A percentile compares a stretch with the other conserved stretches of the same genome.
phyloP scores from a whole-genome alignment of 2,329 filamentous ascomycete genomes.

The Diaporthe batatas region DNA sequence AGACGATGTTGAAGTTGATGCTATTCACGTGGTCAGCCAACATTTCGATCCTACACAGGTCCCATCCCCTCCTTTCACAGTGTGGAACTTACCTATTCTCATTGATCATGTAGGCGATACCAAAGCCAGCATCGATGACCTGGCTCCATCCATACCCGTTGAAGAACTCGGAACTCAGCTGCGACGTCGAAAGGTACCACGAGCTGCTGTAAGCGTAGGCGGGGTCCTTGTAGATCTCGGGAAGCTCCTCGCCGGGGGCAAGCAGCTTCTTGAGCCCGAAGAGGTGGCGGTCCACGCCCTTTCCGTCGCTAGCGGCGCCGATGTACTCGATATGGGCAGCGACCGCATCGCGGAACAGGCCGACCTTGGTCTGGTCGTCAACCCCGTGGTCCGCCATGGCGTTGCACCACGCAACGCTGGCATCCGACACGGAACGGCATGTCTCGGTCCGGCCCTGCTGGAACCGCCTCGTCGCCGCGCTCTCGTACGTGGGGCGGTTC shows the following conservation, averaged over 20 bases:
- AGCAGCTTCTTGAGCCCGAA: constrained; percentile 96
- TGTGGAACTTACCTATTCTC: constrained; percentile 80
- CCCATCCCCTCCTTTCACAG: background rate
- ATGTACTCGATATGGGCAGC: constrained; percentile 92
- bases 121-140: constrained; percentile 95
- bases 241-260: constrained; percentile 82
- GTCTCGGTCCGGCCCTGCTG: constrained; percentile 97
- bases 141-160: constrained; percentile 99
- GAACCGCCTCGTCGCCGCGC: constrained; percentile 93
- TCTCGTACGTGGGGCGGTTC: constrained; percentile 98
- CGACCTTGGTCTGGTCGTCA: constrained; percentile 74
- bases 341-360: constrained; percentile 86
- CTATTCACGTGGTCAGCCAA: constrained; percentile 58
- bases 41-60: background rate
- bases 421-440: constrained; percentile 91
- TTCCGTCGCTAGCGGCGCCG: constrained; percentile 86
- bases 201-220: constrained; percentile 85
- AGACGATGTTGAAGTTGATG: constrained; percentile 98
- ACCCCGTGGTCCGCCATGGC: constrained; percentile 81
- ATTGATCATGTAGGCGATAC: constrained; percentile 99
- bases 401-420: constrained; percentile 89
- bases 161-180: constrained; percentile 96
- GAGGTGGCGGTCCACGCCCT: constrained; percentile 95
- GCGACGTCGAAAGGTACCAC: constrained; percentile 91
- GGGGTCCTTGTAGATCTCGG: constrained; percentile 87